Base-by-base conservation (phyloP, 2,329 filamentous ascomycete species). In the Diaporthe nobilis region DNA sequence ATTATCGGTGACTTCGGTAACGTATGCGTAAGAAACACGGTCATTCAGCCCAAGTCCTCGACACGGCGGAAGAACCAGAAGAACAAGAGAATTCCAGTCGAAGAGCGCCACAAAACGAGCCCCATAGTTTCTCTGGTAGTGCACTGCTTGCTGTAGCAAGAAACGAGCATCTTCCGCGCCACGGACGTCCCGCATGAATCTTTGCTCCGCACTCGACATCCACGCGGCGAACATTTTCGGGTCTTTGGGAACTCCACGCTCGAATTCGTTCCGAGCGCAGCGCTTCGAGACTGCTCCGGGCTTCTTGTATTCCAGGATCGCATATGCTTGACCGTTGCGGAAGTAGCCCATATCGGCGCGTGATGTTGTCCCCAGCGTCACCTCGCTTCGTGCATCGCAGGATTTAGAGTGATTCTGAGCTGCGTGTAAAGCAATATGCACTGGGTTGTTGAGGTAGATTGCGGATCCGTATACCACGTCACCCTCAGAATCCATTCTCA, bases 121-220 rank as follows among this genome's bases (percentile, higher is more conserved):
- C 5, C 44, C 31, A 47, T 39, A 67, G 22, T 15, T 67, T 6
- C 4, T 17, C 8, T 51, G 44, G 13, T 67, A 67, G 20, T 67
- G 63, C 12, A 67, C 63, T n/a, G 63, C 47, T 67, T 67, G 63
- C n/a, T 67, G 63, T 17, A 67, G 22, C 22, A 67, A n/a, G 44
- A 13, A 49, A 17, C 63, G 63, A 39, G 63, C 22, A n/a, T 67
- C 31, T 17, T 67, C 63, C 1, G 47, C 63, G 17, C 44, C 63
- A 22, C 63, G 31, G 22, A 20, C 22, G 9, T 51, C 31, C 31
- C 47, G 22, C 44, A n/a, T 22, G 44, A 67, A 67, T 10, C 44
- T 51, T 22, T 51, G 44, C 44, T 67, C 63, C 10, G 20, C 28
- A 20, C 17, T 67, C 12, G 31, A n/a, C 63, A 67, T 67, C 63